Evolutionary conservation across 306 rosid genomes (phyloP).

Genomic region (Gastrolobium bilobum): DNA sequence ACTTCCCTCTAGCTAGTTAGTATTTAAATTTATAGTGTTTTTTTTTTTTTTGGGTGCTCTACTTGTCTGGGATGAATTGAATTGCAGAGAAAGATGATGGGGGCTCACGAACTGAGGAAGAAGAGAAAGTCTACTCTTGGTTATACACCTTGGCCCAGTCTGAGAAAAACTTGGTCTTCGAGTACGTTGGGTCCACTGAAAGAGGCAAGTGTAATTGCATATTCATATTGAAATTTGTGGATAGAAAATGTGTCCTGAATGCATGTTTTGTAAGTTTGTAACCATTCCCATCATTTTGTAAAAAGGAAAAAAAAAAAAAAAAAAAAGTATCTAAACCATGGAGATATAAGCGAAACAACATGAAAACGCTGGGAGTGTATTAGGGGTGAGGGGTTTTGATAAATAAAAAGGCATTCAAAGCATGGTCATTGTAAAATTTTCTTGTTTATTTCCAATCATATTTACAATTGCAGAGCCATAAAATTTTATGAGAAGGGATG

Average conservation of each 20-base stretch:
- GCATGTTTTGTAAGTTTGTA: constrained; percentile 7
- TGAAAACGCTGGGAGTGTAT: too few relatives aligned
- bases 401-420: too few relatives aligned
- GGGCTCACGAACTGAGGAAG: constrained; percentile 73
- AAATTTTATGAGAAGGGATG: too few relatives aligned
- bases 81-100: constrained; percentile 72
- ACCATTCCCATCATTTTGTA: neutral
- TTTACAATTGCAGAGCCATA: too few relatives aligned
- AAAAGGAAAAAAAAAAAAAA: too few relatives aligned
- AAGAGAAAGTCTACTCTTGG: constrained; percentile 82
- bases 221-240: neutral
- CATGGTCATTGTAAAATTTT: neutral
- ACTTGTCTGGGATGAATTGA: constrained; percentile 39
- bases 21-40: too few relatives aligned
- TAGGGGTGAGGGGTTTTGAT: too few relatives aligned
- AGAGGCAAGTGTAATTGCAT: constrained; percentile 61
- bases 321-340: too few relatives aligned
- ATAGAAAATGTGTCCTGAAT: neutral
- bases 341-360: too few relatives aligned
- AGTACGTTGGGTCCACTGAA: constrained; percentile 87
- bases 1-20: neutral
- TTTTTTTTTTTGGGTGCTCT: neutral
- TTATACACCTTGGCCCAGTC: constrained; percentile 78
- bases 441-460: neutral
- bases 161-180: constrained; percentile 69